Evolutionary conservation across 345 rosid species (phyloP).

Genomic region (Murraya paniculata): DNA sequence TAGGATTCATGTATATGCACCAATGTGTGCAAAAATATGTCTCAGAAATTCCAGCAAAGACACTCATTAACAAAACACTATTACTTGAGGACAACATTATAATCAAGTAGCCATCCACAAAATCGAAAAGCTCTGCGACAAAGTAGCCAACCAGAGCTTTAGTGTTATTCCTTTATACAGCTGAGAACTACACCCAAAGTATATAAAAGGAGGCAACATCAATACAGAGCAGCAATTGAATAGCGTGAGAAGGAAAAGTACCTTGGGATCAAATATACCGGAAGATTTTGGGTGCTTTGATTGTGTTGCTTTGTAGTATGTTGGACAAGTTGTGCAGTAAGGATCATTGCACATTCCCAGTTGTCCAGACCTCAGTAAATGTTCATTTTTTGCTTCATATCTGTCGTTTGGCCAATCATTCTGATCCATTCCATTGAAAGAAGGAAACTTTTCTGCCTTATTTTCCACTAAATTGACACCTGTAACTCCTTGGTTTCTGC

Average conservation of each 20-base stretch:
- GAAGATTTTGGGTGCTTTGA: constrained; percentile 42
- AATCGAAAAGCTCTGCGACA: background rate
- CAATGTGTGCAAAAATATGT: background rate
- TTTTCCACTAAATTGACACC: constrained; percentile 25
- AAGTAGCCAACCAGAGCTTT: background rate
- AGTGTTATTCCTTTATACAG: background rate
- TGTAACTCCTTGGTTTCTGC: constrained; percentile 24
- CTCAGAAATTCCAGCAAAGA: background rate
- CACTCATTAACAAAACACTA: no score
- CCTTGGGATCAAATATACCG: constrained; percentile 53
- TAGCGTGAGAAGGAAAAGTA: constrained; percentile 20
- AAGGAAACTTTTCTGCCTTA: constrained; percentile 40
- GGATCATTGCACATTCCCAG: constrained; percentile 88
- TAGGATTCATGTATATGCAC: background rate
- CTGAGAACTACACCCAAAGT: background rate
- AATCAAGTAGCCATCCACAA: no score
- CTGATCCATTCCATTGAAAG: constrained; percentile 36
- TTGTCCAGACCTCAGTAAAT: constrained; percentile 79
- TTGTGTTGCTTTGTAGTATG: constrained; percentile 42
- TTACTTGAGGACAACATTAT: no score
- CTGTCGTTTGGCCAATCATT: constrained; percentile 35
- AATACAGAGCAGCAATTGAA: background rate
- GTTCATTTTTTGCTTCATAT: constrained; percentile 52
- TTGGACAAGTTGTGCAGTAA: constrained; percentile 89
- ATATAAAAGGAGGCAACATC: constrained; percentile 2